Evolutionary conservation across 1,139 yeast genomes (phyloP).

Genomic region (Blastobotrys ciferrii): DNA sequence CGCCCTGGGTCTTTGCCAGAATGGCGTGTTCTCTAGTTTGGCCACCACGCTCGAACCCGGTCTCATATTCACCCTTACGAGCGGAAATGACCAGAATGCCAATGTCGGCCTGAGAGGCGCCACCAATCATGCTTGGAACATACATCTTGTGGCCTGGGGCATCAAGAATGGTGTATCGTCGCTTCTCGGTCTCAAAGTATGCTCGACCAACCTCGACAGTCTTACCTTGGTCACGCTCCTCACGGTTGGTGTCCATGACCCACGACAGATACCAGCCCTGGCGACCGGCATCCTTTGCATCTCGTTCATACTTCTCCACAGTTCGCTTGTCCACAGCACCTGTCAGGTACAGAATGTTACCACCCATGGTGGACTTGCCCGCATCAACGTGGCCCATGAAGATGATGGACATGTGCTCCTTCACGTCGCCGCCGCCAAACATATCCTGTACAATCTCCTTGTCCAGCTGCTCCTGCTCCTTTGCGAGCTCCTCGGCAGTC

Average conservation of each 20-base stretch:
- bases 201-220: constrained; percentile 99
- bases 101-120: constrained; percentile 98
- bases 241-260: constrained; percentile 99
- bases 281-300: constrained; percentile 98
- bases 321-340: constrained; percentile 99
- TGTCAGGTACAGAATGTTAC: constrained; percentile 85
- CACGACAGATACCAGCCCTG: constrained; percentile 99
- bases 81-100: constrained; percentile 96
- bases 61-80: constrained; percentile 98
- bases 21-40: constrained; percentile 98
- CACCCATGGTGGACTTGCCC: constrained; percentile 99
- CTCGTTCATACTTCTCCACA: constrained; percentile 97
- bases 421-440: constrained; percentile 72
- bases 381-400: constrained; percentile 99
- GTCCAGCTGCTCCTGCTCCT: constrained; percentile 81
- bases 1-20: constrained; percentile 97
- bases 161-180: constrained; percentile 95
- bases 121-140: constrained; percentile 98
- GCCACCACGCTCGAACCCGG: constrained; percentile 99
- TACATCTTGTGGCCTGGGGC: constrained; percentile 99
- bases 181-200: constrained; percentile 93
- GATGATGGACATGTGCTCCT: constrained; percentile 92
- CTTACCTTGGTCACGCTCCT: constrained; percentile 97
- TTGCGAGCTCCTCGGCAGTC: constrained; percentile 52
- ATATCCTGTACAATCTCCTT: constrained; percentile 84